Evolutionary conservation across 768 basidiomycete species (phyloP), one percentile per base, ranked within the genome.

Genomic region (Auriscalpium vulgare): DNA sequence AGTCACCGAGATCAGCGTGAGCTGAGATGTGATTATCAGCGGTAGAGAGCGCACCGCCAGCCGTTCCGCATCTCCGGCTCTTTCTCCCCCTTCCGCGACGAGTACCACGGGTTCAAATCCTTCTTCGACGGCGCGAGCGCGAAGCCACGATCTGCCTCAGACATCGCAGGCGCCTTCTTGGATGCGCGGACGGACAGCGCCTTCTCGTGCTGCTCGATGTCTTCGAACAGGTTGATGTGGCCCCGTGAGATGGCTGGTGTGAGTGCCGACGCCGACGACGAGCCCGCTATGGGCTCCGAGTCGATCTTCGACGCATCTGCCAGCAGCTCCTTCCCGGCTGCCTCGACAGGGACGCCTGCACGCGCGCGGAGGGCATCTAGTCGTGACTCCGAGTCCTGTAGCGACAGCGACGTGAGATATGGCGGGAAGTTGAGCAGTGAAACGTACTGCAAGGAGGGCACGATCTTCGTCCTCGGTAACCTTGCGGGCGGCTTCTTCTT

Each of bases 221-320:
- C 88, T 61, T 87, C 84, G 60, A 91, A 92, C 51, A 93, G 71
- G 65, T 91, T 92, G 69, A 92, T 89, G 63, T 93, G 90, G 1
- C 85, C 85, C 37, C 74, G 74, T 1, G 79, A 74, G 2, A 77
- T 75, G 35, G 9, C 36, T 35, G 49, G 53, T 43, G 36, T 19
- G 10, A 55, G 56, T 17, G 48, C 49, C 2, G 54, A 51, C 2
- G 40, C 11, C 19, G 68, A 65, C 4, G 70, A 52, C 10, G 17
- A 11, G 16, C 45, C 9, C 16, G 11, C 14, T 35, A 38, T 37
- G 16, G 50, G 3, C 47, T 47, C 29, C 48, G 55, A 10, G 56
- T 43, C 19, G 9, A 29, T 51, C 50, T 61, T 55, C 35, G 53
- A 45, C 34, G 56, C 54, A 34, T 55, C 59, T 29, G 50, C 48